Evolutionary conservation across 768 basidiomycete genomes (phyloP).

Genomic region (Suillus bovinus): DNA sequence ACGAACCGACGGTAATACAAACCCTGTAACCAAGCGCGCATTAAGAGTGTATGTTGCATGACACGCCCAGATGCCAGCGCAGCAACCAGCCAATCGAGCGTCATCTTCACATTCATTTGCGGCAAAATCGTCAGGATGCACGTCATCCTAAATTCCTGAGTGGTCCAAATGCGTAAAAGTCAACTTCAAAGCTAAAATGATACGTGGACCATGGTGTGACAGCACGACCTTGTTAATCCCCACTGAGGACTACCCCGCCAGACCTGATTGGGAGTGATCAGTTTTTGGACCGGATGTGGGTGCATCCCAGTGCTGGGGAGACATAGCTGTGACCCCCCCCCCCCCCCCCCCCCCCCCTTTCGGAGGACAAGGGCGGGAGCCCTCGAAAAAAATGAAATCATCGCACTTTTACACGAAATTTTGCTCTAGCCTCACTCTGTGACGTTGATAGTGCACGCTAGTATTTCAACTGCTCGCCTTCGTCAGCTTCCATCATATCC

Average conservation of each 20-base stretch:
- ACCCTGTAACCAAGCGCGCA: background rate
- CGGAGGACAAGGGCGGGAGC: background rate
- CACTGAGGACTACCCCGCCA: background rate
- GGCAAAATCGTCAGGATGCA: background rate
- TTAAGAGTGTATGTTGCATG: background rate
- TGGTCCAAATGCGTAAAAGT: no score
- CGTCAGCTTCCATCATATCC: no score
- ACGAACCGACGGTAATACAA: background rate
- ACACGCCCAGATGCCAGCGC: slow-evolving; percentile 1
- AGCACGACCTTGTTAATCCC: background rate
- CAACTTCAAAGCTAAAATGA: background rate
- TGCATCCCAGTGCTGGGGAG: background rate
- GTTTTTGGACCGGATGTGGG: no score
- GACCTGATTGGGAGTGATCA: background rate
- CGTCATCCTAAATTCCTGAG: background rate
- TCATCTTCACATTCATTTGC: background rate
- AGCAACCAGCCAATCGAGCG: background rate
- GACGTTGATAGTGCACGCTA: background rate
- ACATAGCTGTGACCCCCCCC: background rate
- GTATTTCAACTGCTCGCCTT: no score
- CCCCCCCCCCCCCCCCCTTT: no score
- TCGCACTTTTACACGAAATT: background rate
- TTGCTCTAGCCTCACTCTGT: background rate
- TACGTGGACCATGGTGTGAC: background rate
- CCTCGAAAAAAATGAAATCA: background rate